Evolutionary conservation across 495 filamentous ascomycete genomes (phyloP).

Genomic region (Tuber brumale): DNA sequence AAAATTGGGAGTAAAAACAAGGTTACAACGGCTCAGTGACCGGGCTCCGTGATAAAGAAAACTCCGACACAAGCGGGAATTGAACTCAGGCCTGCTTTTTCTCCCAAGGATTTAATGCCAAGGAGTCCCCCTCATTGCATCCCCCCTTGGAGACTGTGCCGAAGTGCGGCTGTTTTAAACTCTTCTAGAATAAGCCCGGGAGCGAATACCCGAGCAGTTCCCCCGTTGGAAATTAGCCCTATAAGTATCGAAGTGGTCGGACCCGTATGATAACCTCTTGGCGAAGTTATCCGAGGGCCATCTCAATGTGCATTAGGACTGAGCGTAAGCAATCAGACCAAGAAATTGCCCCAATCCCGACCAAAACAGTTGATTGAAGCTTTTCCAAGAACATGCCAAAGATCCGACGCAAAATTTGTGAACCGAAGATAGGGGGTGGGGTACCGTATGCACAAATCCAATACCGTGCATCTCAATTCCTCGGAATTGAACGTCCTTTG

Average conservation of each 20-base stretch:
- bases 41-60: too few relatives aligned
- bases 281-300: not conserved
- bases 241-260: not conserved
- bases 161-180: not conserved
- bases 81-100: too few relatives aligned
- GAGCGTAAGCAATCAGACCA: not conserved
- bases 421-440: not conserved
- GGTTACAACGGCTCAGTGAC: too few relatives aligned
- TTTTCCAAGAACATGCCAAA: not conserved
- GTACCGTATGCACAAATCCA: not conserved
- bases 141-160: not conserved
- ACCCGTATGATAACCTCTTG: not conserved
- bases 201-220: not conserved
- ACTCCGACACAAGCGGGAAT: too few relatives aligned
- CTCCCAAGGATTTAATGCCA: too few relatives aligned
- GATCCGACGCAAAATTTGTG: not conserved
- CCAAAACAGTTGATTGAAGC: not conserved
- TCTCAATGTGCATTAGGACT: not conserved
- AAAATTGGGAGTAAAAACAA: too few relatives aligned
- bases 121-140: too few relatives aligned
- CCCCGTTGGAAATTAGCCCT: not conserved
- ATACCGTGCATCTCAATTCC: not conserved
- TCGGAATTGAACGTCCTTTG: too few relatives aligned
- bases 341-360: not conserved
- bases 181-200: not conserved